Percentiles rank a stretch among this genome's conserved stretches.
Evolutionary conservation across 257 asterid species (phyloP).

Genomic region (Paraleonurus japonicus): DNA sequence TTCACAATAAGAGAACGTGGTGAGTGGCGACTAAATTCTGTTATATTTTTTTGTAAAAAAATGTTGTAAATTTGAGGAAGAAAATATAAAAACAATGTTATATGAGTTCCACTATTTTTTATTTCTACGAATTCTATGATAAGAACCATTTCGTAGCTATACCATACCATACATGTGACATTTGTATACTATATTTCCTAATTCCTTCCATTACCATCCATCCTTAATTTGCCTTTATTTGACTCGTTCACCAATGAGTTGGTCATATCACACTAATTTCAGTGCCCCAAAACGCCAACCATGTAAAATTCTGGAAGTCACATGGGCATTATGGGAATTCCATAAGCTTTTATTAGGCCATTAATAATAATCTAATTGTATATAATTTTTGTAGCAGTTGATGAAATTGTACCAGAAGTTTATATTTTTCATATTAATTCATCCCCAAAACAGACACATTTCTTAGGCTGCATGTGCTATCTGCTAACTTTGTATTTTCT

Average conservation of each 20-base stretch:
- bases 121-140: not conserved
- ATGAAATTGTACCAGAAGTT: constrained; percentile 13
- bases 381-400: constrained; percentile 4
- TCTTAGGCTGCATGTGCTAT: constrained; percentile 54
- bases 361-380: not conserved
- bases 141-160: not conserved
- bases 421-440: not conserved
- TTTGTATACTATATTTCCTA: not conserved
- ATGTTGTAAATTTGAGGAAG: not conserved
- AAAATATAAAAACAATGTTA: no score
- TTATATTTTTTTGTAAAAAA: no score
- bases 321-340: constrained; percentile 26
- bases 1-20: no score
- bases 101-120: not conserved
- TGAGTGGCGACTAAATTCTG: no score
- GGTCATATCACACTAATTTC: constrained; percentile 38
- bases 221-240: constrained; percentile 18
- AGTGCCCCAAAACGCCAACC: constrained; percentile 36
- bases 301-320: constrained; percentile 23
- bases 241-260: constrained; percentile 35
- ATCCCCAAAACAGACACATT: constrained; percentile 29
- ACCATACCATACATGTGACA: not conserved
- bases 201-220: not conserved
- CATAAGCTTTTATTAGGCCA: not conserved
- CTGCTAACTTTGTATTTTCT: constrained; percentile 48